Conservation (phyloP, 208 protist species). For the Trypanosoma conorhini region DNA sequence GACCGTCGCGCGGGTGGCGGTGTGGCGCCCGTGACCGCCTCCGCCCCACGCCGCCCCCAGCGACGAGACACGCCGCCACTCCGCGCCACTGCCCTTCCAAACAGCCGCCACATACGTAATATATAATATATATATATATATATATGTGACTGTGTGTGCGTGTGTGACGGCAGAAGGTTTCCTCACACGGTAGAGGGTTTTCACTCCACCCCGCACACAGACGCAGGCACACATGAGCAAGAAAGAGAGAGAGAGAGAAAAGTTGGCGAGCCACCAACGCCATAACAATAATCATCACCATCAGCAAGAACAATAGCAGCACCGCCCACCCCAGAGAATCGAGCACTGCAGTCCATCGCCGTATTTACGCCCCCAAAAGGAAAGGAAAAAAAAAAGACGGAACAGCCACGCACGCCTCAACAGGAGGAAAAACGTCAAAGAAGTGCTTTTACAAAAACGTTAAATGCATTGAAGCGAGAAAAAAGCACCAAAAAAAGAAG, state of each 20-base stretch:
- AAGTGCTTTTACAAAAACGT: background rate
- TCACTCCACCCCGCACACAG: background rate
- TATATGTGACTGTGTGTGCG: background rate
- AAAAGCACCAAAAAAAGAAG: background rate
- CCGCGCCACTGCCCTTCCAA: background rate
- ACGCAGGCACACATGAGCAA: background rate
- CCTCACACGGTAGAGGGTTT: background rate
- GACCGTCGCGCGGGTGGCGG: background rate
- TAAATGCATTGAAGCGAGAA: background rate
- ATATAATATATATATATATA: background rate
- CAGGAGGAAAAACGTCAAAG: background rate
- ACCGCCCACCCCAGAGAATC: too few relatives aligned
- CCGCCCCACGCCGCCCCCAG: background rate
- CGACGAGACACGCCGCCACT: background rate
- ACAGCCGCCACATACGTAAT: conserved; percentile 16
- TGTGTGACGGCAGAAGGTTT: background rate
- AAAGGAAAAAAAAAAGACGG: background rate
- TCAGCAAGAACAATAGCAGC: background rate
- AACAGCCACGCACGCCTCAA: background rate
- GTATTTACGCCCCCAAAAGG: too few relatives aligned
- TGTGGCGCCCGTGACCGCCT: background rate
- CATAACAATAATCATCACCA: too few relatives aligned
- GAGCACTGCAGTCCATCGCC: too few relatives aligned
- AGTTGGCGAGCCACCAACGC: background rate
- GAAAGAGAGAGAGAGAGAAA: background rate